phyloP scores from a whole-genome alignment of 495 filamentous ascomycete genomes.

The Trichoderma erinaceum region DNA sequence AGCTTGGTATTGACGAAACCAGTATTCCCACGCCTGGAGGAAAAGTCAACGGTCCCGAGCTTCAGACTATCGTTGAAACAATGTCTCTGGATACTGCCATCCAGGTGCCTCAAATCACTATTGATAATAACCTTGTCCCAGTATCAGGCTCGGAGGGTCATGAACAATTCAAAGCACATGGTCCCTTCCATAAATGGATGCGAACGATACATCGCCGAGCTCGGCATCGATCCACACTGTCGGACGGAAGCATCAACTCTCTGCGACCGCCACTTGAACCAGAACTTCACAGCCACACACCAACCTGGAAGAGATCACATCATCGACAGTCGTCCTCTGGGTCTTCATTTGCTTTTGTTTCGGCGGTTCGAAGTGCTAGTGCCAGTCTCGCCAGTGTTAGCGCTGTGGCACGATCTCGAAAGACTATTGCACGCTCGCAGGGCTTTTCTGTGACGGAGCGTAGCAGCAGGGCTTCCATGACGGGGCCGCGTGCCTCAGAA shows the following conservation, averaged over 20 bases:
- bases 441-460: constrained; percentile 52
- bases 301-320: constrained; percentile 28
- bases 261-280: neutral
- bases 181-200: constrained; percentile 54
- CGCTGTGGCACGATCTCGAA: constrained; percentile 53
- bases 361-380: constrained; percentile 69
- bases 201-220: constrained; percentile 48
- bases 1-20: neutral
- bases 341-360: constrained; percentile 68
- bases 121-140: neutral
- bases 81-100: neutral
- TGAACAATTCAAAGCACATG: neutral
- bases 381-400: constrained; percentile 66
- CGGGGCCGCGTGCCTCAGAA: constrained; percentile 54
- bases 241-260: constrained; percentile 16
- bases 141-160: neutral
- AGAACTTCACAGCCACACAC: constrained; percentile 40
- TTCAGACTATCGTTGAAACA: neutral
- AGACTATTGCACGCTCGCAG: constrained; percentile 44
- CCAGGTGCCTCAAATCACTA: neutral
- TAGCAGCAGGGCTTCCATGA: constrained; percentile 57
- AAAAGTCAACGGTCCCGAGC: neutral
- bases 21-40: neutral
- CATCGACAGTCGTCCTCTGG: constrained; percentile 58
- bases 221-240: constrained; percentile 30